Evolutionary conservation across 2,329 filamentous ascomycete species (phyloP), one percentile per base, ranked within the genome.

Genomic region (Pseudogymnoascus sp.): DNA sequence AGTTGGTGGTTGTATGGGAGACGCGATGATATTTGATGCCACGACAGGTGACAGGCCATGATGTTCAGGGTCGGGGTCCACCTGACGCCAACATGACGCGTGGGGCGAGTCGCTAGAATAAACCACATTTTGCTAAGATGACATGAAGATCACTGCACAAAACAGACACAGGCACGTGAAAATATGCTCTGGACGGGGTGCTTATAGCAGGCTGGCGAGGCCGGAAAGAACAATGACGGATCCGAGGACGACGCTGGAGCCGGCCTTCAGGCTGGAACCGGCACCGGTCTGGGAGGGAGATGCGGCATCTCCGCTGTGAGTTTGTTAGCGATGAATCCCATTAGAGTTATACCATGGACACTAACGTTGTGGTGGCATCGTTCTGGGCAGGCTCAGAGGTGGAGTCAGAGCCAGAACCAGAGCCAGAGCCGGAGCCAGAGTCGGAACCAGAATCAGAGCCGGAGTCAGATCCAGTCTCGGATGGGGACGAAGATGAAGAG

Each of bases 321-420:
- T 54, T 54, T 54, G 47, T 54, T 54, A 54, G 47, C 28, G 32
- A 54, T 54, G 28, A 18, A 54, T 32, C 47, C n/a, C 6, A 12
- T 7, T 18, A 11, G 47, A 16, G 11, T 32, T 54, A 18, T 32
- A 7, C 9, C n/a, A 54, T 57, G 39, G 41, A 14, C 22, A 58
- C 59, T 12, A 58, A 60, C 59, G 59, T 60, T 28, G 61, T 34
- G 50, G 28, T 9, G 39, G 61, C 50, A 41, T 62, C 57, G 41
- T 62, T 54, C 8, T 6, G 62, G 16, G 61, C 39, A 18, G 57
- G 64, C n/a, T 62, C 61, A 58, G 64, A 60, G 43, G 65, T 63
- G 57, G 64, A 62, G 25, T 12, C 60, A 59, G 62, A 63, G 20
- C 54, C 57, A n/a, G 60, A 62, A n/a, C 20, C 22, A 9, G 64